Conservation (phyloP, 192 early-diverging fungal species). For the Gigaspora rosea region DNA sequence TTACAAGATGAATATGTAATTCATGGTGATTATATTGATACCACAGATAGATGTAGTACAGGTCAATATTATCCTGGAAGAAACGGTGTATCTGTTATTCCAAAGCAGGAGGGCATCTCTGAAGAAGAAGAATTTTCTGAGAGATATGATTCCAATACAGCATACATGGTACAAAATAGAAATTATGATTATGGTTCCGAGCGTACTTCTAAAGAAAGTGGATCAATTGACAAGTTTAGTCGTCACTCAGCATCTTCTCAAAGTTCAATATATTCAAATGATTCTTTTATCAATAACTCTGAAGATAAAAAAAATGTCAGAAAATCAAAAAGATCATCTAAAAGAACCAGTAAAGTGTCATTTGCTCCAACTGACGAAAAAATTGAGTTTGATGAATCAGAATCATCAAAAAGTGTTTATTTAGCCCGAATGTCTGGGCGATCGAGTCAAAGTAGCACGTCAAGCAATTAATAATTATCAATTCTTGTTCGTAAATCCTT, state of each 20-base stretch:
- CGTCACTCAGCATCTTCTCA: neutral
- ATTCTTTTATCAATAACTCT: neutral
- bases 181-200: too few relatives aligned
- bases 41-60: neutral
- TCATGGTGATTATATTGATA: conserved; percentile 19
- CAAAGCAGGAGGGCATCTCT: neutral
- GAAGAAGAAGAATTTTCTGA: conserved; percentile 3
- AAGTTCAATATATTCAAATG: neutral
- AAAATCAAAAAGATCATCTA: conserved; percentile 27
- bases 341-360: conserved; percentile 22
- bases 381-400: conserved; percentile 19
- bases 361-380: conserved; percentile 26
- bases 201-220: conserved; percentile 18
- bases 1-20: neutral
- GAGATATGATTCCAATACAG: neutral
- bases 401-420: conserved; percentile 20
- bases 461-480: neutral
- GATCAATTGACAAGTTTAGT: neutral
- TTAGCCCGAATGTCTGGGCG: conserved; percentile 1
- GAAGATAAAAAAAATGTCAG: neutral
- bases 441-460: conserved; percentile 4
- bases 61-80: neutral
- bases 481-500: too few relatives aligned
- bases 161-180: too few relatives aligned
- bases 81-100: neutral